Percentiles rank a stretch among this genome's conserved stretches.
These are phyloP conservation scores for Fragaria nilgerrensis DNA, from an alignment of 306 rosid species.

Conservation along the genomic window DNA sequence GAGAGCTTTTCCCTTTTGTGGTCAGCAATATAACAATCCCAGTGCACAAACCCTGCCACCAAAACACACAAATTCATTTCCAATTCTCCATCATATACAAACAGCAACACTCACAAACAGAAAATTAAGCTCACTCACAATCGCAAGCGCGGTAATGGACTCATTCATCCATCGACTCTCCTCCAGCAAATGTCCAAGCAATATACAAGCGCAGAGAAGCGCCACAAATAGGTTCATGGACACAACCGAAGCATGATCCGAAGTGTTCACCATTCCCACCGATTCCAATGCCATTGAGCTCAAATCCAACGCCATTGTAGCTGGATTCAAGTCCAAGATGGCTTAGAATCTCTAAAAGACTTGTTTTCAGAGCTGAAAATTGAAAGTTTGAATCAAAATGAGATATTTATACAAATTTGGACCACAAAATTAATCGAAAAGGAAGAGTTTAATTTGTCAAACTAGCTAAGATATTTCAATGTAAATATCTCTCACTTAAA, in stretches of 20 bases:
- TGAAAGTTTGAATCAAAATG: neutral
- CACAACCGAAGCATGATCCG: slow-evolving; percentile 80
- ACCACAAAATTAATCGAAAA: neutral
- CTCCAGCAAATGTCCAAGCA: slow-evolving; percentile 82
- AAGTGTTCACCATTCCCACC: slow-evolving; percentile 35
- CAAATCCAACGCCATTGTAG: slow-evolving; percentile 19
- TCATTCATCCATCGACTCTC: slow-evolving; percentile 89
- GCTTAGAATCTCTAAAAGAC: neutral
- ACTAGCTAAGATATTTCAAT: neutral
- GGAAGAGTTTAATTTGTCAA: neutral
- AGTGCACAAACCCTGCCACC: slow-evolving; percentile 73
- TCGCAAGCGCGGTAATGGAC: slow-evolving; percentile 86
- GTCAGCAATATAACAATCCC: slow-evolving; percentile 70
- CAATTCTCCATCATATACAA: neutral
- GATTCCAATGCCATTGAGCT: slow-evolving; percentile 12
- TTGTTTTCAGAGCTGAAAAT: slow-evolving; percentile 6
- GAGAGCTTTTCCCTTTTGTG: slow-evolving; percentile 88
- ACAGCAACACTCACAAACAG: neutral
- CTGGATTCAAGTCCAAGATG: neutral
- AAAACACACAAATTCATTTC: neutral
- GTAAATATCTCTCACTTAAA: neutral
- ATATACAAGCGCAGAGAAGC: slow-evolving; percentile 82
- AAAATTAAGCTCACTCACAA: slow-evolving; percentile 45
- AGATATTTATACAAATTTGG: neutral
- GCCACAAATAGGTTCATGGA: slow-evolving; percentile 84